Base-by-base conservation (phyloP, 2,329 filamentous ascomycete species). In the Aspergillus floridensis region DNA sequence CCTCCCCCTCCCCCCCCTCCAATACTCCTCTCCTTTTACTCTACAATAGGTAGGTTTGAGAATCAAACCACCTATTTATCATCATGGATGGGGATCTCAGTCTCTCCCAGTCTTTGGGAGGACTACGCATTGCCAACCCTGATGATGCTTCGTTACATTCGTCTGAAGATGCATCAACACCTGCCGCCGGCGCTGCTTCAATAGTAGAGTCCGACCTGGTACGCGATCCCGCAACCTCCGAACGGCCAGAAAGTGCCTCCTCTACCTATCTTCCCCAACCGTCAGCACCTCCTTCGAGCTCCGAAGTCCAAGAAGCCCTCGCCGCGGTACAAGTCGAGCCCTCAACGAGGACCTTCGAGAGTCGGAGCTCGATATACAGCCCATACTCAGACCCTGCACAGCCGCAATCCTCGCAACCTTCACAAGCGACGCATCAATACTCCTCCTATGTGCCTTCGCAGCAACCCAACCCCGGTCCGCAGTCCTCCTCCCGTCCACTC, bases 41-140 rank as follows among this genome's bases (percentile, higher is more conserved):
- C 16, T 31, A 24, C n/a, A 19, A 19, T 8, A 47, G 35, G 56
- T 35, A 26, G 21, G 49, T 53, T 50, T 49, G 12, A n/a, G 11
- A 16, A 26, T 53, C 41, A 35, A 47, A 52, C 49, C 24, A 56
- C 38, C 38, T 51, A 21, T 46, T 66, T 61, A 66, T 71, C 83
- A 74, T 76, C 65, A 97, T 97, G 92, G 91, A 92, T 80, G 91
- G 91, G 77, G 92, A 96, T 81, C 81, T 96, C 75, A 96, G 91
- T 78, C 86, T 98, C 67, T 95, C 92, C 73, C 90, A 93, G 80
- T 91, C 92, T 72, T 84, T 98, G 72, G 95, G 95, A 72, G 93
- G 93, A 71, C 82, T 99, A 77, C 91, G 93, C 76, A 98, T 99
- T 76, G 93, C 95, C 70, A 99, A 98, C 77, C 93, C 93, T 57